Evolutionary conservation across 495 filamentous ascomycete genomes (phyloP).

Genomic region (Penicillium malachiteum): DNA sequence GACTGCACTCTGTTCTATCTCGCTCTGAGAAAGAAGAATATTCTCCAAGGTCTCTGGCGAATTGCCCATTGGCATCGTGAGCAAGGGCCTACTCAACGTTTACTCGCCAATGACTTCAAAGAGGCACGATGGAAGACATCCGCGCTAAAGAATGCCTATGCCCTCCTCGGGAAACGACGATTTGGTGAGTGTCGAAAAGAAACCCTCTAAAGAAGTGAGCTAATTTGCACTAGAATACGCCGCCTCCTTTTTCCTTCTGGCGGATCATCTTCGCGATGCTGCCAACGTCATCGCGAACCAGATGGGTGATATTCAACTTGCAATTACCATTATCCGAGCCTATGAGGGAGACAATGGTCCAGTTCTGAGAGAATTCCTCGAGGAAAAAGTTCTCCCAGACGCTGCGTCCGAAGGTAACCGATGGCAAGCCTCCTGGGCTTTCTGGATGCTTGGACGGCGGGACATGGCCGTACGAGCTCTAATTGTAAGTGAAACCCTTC

Average conservation of each 20-base stretch:
- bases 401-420: slow-evolving; percentile 81
- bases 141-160: slow-evolving; percentile 95
- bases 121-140: slow-evolving; percentile 85
- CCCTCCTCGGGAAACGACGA: slow-evolving; percentile 85
- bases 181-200: slow-evolving; percentile 59
- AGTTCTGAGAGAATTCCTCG: slow-evolving; percentile 68
- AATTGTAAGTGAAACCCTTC: slow-evolving; percentile 43
- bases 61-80: slow-evolving; percentile 92
- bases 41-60: slow-evolving; percentile 90
- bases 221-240: slow-evolving; percentile 69
- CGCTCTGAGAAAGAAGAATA: slow-evolving; percentile 85
- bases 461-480: slow-evolving; percentile 88
- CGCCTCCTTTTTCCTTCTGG: slow-evolving; percentile 92
- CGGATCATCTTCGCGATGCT: slow-evolving; percentile 80
- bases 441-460: slow-evolving; percentile 82
- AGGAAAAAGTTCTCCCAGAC: slow-evolving; percentile 74
- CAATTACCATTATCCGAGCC: slow-evolving; percentile 82
- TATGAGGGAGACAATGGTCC: slow-evolving; percentile 85
- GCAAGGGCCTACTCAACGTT: slow-evolving; percentile 69
- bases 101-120: slow-evolving; percentile 85
- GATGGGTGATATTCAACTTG: slow-evolving; percentile 83
- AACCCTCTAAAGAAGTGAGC: background rate
- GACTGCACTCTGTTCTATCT: slow-evolving; percentile 93
- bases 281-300: slow-evolving; percentile 82
- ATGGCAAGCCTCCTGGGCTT: slow-evolving; percentile 95